phyloP scores from a whole-genome alignment of 345 rosid genomes.

The Lagerstroemia speciosa region DNA sequence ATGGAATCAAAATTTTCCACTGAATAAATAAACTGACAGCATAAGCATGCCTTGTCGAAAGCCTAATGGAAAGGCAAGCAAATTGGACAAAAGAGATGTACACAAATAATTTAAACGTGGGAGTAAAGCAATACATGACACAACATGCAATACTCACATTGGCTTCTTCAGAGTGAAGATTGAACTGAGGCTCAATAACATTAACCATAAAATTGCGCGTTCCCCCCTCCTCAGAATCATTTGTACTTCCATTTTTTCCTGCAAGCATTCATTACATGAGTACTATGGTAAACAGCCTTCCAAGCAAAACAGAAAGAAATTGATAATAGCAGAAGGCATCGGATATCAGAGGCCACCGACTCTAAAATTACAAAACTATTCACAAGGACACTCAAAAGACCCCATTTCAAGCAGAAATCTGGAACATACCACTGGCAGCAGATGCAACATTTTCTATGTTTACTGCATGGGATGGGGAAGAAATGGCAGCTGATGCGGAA shows the following conservation, averaged over 20 bases:
- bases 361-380: too few relatives aligned
- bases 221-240: slow-evolving; percentile 71
- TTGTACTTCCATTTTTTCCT: slow-evolving; percentile 6
- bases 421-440: slow-evolving; percentile 40
- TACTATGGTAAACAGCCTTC: background rate
- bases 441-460: slow-evolving; percentile 36
- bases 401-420: background rate
- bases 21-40: background rate
- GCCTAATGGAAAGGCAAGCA: background rate
- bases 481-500: slow-evolving; percentile 2
- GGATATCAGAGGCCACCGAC: background rate
- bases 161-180: slow-evolving; percentile 97
- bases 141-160: slow-evolving; percentile 57
- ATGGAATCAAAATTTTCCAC: background rate
- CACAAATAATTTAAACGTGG: background rate
- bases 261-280: background rate
- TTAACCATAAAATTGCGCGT: slow-evolving; percentile 91
- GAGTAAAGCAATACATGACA: too few relatives aligned
- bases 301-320: background rate
- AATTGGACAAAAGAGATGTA: background rate
- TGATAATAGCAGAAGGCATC: background rate
- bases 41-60: background rate
- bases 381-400: background rate
- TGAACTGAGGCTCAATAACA: slow-evolving; percentile 94
- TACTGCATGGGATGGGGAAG: slow-evolving; percentile 37